Conservation (phyloP, 2,329 filamentous ascomycete genomes). For the Penicillium sp. region DNA sequence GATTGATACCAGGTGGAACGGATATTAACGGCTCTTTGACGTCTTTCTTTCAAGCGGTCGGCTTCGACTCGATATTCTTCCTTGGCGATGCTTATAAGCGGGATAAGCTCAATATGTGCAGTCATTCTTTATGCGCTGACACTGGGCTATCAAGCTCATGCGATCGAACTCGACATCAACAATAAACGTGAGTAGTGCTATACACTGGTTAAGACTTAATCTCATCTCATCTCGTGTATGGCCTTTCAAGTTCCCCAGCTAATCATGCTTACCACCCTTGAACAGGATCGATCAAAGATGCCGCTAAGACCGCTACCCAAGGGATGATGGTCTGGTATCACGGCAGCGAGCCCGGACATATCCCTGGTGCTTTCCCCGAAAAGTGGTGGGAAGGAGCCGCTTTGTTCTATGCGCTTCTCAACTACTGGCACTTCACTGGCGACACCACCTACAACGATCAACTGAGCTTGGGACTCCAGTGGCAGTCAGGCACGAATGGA, state of each 20-base stretch:
- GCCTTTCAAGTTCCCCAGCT: background rate
- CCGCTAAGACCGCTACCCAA: slow-evolving; percentile 51
- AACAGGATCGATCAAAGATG: slow-evolving; percentile 52
- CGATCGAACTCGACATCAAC: slow-evolving; percentile 18
- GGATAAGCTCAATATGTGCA: slow-evolving; percentile 19
- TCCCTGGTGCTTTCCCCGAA: slow-evolving; percentile 66
- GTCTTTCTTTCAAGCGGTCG: background rate
- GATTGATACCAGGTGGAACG: background rate
- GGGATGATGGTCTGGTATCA: slow-evolving; percentile 60
- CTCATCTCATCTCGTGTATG: background rate
- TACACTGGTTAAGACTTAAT: background rate
- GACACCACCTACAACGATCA: slow-evolving; percentile 68
- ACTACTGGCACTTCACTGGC: slow-evolving; percentile 73
- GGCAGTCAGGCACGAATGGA: slow-evolving; percentile 41
- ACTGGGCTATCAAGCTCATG: slow-evolving; percentile 12
- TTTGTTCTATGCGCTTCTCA: slow-evolving; percentile 71
- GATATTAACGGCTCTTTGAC: background rate
- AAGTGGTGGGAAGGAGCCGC: slow-evolving; percentile 79
- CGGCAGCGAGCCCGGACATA: slow-evolving; percentile 58
- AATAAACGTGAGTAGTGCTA: slow-evolving; percentile 16
- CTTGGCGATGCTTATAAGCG: slow-evolving; percentile 17
- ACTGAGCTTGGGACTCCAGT: slow-evolving; percentile 51
- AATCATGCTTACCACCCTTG: background rate
- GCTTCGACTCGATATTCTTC: slow-evolving; percentile 1
- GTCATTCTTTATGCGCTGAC: slow-evolving; percentile 17